These are phyloP conservation scores for Barnettozyma wickerhamii DNA, from an alignment of 805 yeast species.

Conservation along the genomic window DNA sequence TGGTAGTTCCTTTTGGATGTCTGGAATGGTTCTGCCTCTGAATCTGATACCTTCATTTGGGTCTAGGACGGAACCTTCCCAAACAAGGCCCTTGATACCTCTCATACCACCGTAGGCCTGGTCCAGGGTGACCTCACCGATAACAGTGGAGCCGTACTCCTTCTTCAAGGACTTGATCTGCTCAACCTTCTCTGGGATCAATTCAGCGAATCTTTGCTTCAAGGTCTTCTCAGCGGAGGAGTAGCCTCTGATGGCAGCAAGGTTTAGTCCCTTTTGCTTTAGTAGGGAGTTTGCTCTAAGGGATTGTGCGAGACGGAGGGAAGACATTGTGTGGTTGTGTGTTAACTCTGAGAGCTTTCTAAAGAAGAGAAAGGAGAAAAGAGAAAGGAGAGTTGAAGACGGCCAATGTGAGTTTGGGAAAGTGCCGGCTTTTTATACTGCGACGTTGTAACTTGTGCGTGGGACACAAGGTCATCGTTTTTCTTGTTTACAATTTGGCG, in stretches of 20 bases:
- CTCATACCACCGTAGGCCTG: slow-evolving; percentile 93
- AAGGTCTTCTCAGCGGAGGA: slow-evolving; percentile 50
- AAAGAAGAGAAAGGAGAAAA: background rate
- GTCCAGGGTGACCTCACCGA: slow-evolving; percentile 70
- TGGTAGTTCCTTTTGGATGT: slow-evolving; percentile 69
- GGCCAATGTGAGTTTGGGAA: background rate
- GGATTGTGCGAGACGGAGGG: slow-evolving; percentile 12
- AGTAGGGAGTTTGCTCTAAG: slow-evolving; percentile 5
- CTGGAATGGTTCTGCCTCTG: slow-evolving; percentile 82
- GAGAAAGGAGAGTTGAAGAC: background rate
- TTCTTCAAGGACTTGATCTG: slow-evolving; percentile 81
- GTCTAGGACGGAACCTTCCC: slow-evolving; percentile 87
- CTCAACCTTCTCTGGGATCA: slow-evolving; percentile 88
- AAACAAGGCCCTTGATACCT: slow-evolving; percentile 78
- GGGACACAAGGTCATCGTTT: slow-evolving; percentile 2
- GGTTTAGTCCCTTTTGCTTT: slow-evolving; percentile 10
- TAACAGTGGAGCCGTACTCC: slow-evolving; percentile 74
- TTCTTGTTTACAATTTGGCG: background rate
- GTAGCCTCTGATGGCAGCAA: slow-evolving; percentile 23
- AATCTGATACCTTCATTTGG: slow-evolving; percentile 84
- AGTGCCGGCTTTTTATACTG: slow-evolving; percentile 2
- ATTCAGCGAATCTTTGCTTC: slow-evolving; percentile 91
- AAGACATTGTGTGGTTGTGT: slow-evolving; percentile 5
- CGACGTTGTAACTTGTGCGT: too few species aligned
- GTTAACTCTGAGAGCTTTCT: too few species aligned